Conservation (phyloP, 768 basidiomycete genomes). For the Mycena galericulata region DNA sequence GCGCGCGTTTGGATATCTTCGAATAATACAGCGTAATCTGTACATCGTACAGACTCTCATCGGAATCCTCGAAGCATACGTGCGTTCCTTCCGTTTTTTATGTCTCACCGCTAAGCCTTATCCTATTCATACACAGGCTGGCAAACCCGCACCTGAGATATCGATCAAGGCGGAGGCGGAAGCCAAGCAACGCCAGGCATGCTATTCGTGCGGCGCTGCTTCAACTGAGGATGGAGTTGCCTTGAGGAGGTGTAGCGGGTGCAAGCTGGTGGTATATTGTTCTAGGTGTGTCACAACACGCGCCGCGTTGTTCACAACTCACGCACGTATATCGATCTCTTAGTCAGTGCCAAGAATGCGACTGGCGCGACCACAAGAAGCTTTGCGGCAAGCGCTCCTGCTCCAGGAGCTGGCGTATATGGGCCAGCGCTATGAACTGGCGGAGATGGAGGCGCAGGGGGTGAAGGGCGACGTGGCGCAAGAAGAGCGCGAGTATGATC, state of each 20-base stretch:
- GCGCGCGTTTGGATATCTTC: constrained; percentile 13
- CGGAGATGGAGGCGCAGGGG: too few species aligned
- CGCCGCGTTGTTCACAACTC: too few species aligned
- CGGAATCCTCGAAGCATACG: constrained; percentile 15
- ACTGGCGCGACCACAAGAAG: constrained; percentile 24
- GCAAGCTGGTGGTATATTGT: constrained; percentile 13
- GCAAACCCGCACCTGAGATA: constrained; percentile 6
- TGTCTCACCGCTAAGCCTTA: too few species aligned
- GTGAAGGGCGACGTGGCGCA: too few species aligned
- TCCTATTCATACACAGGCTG: neutral
- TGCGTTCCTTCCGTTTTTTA: neutral
- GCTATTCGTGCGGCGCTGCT: neutral
- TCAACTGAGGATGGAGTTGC: neutral
- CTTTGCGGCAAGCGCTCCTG: neutral
- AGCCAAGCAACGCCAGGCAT: neutral
- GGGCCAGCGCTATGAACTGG: too few species aligned
- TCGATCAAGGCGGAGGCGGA: neutral
- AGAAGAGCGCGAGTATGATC: too few species aligned
- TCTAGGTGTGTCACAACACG: neutral
- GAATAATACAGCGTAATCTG: constrained; percentile 4
- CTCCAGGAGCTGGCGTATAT: too few species aligned
- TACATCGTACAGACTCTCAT: constrained; percentile 12
- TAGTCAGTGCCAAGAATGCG: constrained; percentile 9
- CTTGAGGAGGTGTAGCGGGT: constrained; percentile 7
- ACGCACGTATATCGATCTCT: neutral